phyloP scores from a whole-genome alignment of 2,329 filamentous ascomycete species.

The Pseudogymnoascus sp. region DNA sequence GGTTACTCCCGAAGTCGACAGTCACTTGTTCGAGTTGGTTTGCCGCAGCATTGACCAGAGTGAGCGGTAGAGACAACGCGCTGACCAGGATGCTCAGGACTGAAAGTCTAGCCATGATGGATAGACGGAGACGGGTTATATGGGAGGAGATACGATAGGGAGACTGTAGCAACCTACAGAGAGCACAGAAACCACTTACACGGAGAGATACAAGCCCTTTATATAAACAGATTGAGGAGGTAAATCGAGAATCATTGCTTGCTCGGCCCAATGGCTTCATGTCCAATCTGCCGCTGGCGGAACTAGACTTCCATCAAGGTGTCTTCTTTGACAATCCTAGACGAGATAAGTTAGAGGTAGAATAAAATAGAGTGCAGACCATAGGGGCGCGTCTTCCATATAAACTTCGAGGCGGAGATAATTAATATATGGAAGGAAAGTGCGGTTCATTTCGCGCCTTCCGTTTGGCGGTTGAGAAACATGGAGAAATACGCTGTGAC shows the following conservation, averaged over 20 bases:
- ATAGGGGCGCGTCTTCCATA: neutral
- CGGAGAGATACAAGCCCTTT: neutral
- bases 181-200: neutral
- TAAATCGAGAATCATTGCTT: neutral
- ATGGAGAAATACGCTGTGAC: neutral
- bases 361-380: neutral
- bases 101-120: neutral
- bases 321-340: neutral
- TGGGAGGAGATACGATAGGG: neutral
- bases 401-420: neutral
- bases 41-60: constrained; percentile 11
- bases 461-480: neutral
- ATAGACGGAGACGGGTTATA: neutral
- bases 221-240: neutral
- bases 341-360: neutral
- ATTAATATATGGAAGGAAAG: neutral
- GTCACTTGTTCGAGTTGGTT: constrained; percentile 28
- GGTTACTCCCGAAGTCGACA: constrained; percentile 35
- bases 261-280: neutral
- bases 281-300: neutral
- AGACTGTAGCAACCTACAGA: neutral
- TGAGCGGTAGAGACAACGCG: neutral
- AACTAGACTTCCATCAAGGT: neutral
- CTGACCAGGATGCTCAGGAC: neutral
- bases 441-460: neutral